Conservation (phyloP, 768 basidiomycete species). For the Leccinum subgranulosum region DNA sequence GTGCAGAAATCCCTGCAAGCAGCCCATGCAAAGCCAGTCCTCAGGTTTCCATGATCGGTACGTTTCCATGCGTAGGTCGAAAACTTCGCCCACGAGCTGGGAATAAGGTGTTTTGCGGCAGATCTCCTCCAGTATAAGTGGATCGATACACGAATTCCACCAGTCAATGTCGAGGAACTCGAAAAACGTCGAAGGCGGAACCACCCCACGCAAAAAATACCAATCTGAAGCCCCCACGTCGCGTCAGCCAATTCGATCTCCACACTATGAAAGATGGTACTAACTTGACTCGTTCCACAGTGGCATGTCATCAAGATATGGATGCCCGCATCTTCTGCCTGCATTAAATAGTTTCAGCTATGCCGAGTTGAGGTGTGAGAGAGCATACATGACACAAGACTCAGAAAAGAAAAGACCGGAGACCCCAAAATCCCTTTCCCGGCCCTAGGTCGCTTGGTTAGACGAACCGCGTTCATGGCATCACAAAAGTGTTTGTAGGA, state of each 20-base stretch:
- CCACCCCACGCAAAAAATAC: conserved; percentile 12
- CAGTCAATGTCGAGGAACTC: conserved; percentile 9
- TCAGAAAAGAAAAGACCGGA: neutral
- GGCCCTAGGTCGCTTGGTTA: neutral
- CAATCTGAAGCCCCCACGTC: conserved; percentile 6
- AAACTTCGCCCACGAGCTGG: conserved; percentile 1
- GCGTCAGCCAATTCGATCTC: neutral
- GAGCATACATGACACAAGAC: conserved; percentile 6
- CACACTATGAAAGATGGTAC: neutral
- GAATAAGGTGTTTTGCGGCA: conserved; percentile 8
- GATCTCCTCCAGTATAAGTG: conserved; percentile 1
- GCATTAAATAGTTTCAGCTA: neutral
- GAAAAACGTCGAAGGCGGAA: conserved; percentile 13
- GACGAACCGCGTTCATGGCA: neutral
- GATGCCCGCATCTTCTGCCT: conserved; percentile 5
- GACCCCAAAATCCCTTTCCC: neutral
- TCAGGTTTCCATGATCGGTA: conserved; percentile 5
- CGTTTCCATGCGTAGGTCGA: neutral
- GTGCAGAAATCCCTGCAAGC: conserved; percentile 5
- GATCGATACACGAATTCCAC: conserved; percentile 9
- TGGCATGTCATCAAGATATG: neutral
- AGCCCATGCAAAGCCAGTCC: conserved; percentile 12
- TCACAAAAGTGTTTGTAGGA: conserved; percentile 12
- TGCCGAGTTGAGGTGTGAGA: neutral
- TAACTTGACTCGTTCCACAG: conserved; percentile 13